phyloP scores from a whole-genome alignment of 2,329 filamentous ascomycete species.

The Diplodia mutila region DNA sequence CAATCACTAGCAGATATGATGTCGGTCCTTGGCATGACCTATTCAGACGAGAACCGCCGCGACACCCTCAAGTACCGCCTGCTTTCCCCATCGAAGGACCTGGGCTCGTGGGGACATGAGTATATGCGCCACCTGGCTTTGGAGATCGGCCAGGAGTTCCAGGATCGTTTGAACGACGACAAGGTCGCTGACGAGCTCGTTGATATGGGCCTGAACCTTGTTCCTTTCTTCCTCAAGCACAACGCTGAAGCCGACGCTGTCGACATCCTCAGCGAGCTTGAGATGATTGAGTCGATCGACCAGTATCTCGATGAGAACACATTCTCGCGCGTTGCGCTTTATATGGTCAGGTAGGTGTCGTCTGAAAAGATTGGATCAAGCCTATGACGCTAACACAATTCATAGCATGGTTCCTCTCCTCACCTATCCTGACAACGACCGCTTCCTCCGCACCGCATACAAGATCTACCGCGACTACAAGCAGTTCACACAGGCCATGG shows the following conservation, averaged over 20 bases:
- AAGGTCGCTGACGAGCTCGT: conserved; percentile 82
- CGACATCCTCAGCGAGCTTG: conserved; percentile 93
- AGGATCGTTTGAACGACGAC: conserved; percentile 82
- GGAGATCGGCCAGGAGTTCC: conserved; percentile 94
- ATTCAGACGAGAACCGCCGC: conserved; percentile 92
- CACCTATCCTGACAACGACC: conserved; percentile 96
- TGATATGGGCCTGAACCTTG: conserved; percentile 79
- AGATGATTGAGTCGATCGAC: conserved; percentile 92
- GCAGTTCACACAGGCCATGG: conserved; percentile 89
- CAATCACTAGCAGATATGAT: conserved; percentile 87
- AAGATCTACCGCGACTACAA: conserved; percentile 92
- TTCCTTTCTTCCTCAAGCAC: conserved; percentile 94
- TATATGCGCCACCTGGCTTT: conserved; percentile 94
- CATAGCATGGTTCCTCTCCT: conserved; percentile 90
- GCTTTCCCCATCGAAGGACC: conserved; percentile 85
- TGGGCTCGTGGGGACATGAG: conserved; percentile 97
- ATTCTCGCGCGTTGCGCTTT: conserved; percentile 89
- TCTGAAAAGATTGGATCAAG: not conserved
- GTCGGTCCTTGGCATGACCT: conserved; percentile 98
- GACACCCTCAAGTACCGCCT: conserved; percentile 96
- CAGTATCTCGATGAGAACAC: conserved; percentile 92
- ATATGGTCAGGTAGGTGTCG: conserved; percentile 74
- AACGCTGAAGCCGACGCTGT: conserved; percentile 98
- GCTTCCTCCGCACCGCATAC: conserved; percentile 91
- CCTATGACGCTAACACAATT: conserved; percentile 32